These are phyloP conservation scores for Pulchroboletus neoregius DNA, from an alignment of 1,284 basidiomycete species.

Conservation along the genomic window DNA sequence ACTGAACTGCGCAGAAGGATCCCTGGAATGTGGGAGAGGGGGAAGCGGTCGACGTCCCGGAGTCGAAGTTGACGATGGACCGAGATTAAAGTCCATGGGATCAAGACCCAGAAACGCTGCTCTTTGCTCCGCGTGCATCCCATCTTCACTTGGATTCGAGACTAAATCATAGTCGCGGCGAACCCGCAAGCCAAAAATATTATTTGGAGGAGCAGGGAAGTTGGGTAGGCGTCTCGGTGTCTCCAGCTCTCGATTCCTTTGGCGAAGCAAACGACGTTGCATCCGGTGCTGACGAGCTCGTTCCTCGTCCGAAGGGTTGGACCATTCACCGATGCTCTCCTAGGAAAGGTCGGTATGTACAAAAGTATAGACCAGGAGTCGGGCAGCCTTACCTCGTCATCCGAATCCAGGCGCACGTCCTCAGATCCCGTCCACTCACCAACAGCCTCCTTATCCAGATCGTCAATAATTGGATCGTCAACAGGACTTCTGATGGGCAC, in stretches of 20 bases:
- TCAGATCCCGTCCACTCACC: slow-evolving; percentile 81
- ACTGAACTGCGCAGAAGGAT: slow-evolving; percentile 56
- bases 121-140: slow-evolving; percentile 34
- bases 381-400: slow-evolving; percentile 53
- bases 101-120: slow-evolving; percentile 45
- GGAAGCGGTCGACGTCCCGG: slow-evolving; percentile 47
- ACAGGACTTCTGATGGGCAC: slow-evolving; percentile 30
- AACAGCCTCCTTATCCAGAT: slow-evolving; percentile 47
- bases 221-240: slow-evolving; percentile 67
- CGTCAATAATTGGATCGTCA: slow-evolving; percentile 34
- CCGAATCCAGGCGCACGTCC: slow-evolving; percentile 53
- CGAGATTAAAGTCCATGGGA: slow-evolving; percentile 33
- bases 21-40: slow-evolving; percentile 62
- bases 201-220: slow-evolving; percentile 70
- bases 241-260: slow-evolving; percentile 43
- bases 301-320: slow-evolving; percentile 85
- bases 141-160: slow-evolving; percentile 81
- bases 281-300: slow-evolving; percentile 63
- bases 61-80: slow-evolving; percentile 36
- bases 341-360: slow-evolving; percentile 16
- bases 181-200: slow-evolving; percentile 37
- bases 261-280: slow-evolving; percentile 55
- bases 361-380: slow-evolving; percentile 4
- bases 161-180: slow-evolving; percentile 61
- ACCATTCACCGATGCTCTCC: slow-evolving; percentile 81